Conservation (phyloP, 352 stramenopile species). For the Pythium aquatile region DNA sequence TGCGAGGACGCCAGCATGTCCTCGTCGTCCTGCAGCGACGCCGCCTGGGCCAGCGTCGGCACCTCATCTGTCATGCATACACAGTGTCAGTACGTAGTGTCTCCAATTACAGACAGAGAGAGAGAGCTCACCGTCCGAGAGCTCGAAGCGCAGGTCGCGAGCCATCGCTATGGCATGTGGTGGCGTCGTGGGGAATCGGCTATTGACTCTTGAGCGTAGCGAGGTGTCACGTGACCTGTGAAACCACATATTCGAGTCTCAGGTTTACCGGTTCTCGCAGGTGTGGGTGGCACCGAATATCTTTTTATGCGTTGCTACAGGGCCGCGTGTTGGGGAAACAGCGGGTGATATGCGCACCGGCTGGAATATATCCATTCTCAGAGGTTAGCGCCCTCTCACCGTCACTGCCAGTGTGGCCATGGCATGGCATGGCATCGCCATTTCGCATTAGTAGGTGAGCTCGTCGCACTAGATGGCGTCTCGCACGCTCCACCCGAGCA, state of each 20-base stretch:
- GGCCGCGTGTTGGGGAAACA: no score
- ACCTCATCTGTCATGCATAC: conserved; percentile 10
- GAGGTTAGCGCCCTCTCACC: neutral
- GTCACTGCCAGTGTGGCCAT: no score
- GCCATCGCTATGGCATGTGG: neutral
- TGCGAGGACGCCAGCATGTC: neutral
- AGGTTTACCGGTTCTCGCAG: neutral
- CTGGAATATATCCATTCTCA: conserved; percentile 1
- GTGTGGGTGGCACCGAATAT: neutral
- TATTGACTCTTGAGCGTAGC: neutral
- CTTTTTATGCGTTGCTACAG: neutral
- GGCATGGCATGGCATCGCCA: neutral
- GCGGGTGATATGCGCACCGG: neutral
- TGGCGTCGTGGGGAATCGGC: neutral
- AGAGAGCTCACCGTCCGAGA: conserved; percentile 15
- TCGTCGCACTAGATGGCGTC: neutral
- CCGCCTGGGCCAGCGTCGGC: conserved; percentile 9
- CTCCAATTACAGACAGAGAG: no score
- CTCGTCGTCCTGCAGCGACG: conserved; percentile 12
- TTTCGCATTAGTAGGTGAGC: neutral
- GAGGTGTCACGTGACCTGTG: neutral
- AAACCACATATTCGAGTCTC: neutral
- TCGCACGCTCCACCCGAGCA: neutral
- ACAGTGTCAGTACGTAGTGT: neutral
- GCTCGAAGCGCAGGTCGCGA: conserved; percentile 18